Evolutionary conservation across 164 flowering plant genomes (phyloP).

Genomic region (Magnolia sinica): DNA sequence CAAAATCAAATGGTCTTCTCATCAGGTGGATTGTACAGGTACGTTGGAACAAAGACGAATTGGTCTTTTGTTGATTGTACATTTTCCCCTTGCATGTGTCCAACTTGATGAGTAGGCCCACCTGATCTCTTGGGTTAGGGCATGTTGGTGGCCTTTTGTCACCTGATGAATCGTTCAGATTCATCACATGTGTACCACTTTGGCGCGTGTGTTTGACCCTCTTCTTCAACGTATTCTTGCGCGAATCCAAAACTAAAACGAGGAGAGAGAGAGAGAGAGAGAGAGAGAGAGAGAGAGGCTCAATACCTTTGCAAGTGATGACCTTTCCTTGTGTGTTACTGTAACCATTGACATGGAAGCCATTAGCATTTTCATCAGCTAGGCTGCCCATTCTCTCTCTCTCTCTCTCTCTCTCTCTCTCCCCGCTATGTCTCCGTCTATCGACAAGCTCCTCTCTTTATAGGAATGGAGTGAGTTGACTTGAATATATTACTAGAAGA

Average conservation of each 20-base stretch:
- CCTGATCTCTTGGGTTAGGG: too few species aligned
- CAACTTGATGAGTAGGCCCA: too few species aligned
- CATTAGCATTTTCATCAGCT: constrained; percentile 1
- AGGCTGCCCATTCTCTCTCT: constrained; percentile 6
- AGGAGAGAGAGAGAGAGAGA: background rate
- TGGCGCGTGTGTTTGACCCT: too few species aligned
- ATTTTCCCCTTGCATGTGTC: too few species aligned
- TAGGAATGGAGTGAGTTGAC: background rate
- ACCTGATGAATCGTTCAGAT: too few species aligned
- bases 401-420: constrained; percentile 13
- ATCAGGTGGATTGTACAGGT: too few species aligned
- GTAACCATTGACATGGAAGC: constrained; percentile 2
- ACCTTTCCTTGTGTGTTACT: constrained; percentile 36
- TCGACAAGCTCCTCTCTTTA: background rate
- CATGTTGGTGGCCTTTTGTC: too few species aligned
- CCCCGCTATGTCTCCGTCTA: background rate
- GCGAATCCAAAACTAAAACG: background rate
- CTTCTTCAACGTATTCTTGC: too few species aligned
- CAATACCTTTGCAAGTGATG: constrained; percentile 48
- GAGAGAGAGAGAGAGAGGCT: background rate
- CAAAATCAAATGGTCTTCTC: background rate
- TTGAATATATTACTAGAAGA: too few species aligned
- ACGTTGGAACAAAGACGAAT: too few species aligned
- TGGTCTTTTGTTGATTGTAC: too few species aligned
- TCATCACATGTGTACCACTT: too few species aligned